phyloP scores from a whole-genome alignment of 1,139 yeast genomes.

The Geotrichum bryndzae region DNA sequence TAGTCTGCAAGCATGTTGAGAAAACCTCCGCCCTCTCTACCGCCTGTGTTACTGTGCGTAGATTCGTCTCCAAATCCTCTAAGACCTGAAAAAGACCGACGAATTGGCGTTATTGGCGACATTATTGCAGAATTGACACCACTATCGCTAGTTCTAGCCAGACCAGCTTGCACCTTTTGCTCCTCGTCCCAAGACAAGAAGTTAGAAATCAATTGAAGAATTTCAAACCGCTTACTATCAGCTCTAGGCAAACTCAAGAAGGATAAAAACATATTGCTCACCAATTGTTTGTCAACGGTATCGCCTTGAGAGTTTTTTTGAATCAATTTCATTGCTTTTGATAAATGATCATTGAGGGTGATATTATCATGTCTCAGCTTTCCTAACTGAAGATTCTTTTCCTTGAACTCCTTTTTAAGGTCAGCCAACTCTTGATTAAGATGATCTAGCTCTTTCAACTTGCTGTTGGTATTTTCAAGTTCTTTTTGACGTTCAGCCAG shows the following conservation, averaged over 20 bases:
- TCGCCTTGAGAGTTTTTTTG: constrained; percentile 68
- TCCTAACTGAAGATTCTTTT: constrained; percentile 74
- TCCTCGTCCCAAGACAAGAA: constrained; percentile 84
- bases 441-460: constrained; percentile 17
- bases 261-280: constrained; percentile 77
- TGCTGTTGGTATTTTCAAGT: constrained; percentile 16
- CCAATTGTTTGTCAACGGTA: constrained; percentile 76
- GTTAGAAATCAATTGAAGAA: constrained; percentile 73
- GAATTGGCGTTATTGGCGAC: constrained; percentile 18
- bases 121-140: not conserved
- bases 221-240: constrained; percentile 89
- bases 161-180: constrained; percentile 75
- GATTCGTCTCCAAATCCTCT: not conserved
- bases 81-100: constrained; percentile 1
- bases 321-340: constrained; percentile 78
- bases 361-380: constrained; percentile 92
- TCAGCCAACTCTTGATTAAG: constrained; percentile 22
- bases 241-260: constrained; percentile 86
- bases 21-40: constrained; percentile 48
- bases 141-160: constrained; percentile 40
- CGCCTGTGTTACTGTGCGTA: constrained; percentile 26
- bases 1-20: constrained; percentile 87
- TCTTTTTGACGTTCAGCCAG: constrained; percentile 22
- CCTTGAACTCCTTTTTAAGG: constrained; percentile 53
- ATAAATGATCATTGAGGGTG: constrained; percentile 83